Base-by-base conservation (phyloP, 768 basidiomycete genomes). In the Chalciporus pseudorubinellus region DNA sequence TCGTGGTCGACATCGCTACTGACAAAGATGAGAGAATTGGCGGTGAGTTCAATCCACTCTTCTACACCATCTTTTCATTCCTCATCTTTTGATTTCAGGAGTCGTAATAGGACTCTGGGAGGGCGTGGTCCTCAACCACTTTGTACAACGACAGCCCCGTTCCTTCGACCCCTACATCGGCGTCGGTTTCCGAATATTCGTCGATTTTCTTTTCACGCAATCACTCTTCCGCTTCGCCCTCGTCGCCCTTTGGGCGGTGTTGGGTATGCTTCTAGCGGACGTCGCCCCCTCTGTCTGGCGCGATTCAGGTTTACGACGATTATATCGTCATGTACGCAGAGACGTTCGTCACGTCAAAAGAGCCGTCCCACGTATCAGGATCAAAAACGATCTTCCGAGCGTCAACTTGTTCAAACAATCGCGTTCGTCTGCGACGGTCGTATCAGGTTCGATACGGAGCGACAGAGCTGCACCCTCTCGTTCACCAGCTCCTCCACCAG, bases 81-180 rank as follows among this genome's bases (percentile, higher is more conserved):
- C 5, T 28, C 20, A 13, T 26, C 6, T 36, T 51, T 36, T 36
- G 14, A 1, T n/a, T 64, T 80, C 48, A 78, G 81, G 83, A 16
- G 82, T 83, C 13, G 76, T 90, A 50, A 74, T 91, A 47, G 89
- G 88, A 8, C 72, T 89, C 18, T 90, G 87, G 86, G 88, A 90
- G 68, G 87, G 89, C 43, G 77, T 86, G 21, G 81, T 89, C 33
- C 73, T 88, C 49, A 79, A 82, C 36, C 88, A 89, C 58, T 89
- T 87, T 65, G 67, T 87, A 56, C 78, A 77, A 53, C 85, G 85
- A 63, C 77, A 77, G 68, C 85, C 86, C 28, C 62, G 51, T 48
- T 87, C 87, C 1, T 72, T 75, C 50, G 87, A 89, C 66, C 87
- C 87, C 8, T 87, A 83, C 66, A 69, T 89, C 48, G 84, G 79